phyloP scores from a whole-genome alignment of 148 eudicot species.

The Rhododendron henanense region DNA sequence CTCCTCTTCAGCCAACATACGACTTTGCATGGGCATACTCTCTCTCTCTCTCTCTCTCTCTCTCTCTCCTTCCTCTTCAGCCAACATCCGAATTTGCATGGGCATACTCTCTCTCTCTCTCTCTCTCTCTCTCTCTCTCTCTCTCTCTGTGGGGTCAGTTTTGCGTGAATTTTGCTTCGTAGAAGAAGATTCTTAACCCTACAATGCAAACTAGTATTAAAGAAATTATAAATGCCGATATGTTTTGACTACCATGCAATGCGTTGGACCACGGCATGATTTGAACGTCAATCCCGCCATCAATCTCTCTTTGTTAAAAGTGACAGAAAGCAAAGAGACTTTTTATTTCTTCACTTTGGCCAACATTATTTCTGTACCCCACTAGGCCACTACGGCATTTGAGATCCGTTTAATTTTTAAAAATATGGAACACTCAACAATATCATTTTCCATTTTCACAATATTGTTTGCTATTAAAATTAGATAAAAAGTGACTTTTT shows the following conservation, averaged over 20 bases:
- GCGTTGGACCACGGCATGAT: neutral
- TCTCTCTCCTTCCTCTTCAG: neutral
- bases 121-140: neutral
- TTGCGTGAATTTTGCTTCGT: neutral
- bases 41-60: neutral
- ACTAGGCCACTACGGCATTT: neutral
- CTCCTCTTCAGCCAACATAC: too few relatives aligned
- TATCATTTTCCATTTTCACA: too few relatives aligned
- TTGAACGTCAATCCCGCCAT: slow-evolving; percentile 58
- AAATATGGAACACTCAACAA: neutral
- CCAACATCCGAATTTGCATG: too few relatives aligned
- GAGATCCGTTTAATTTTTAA: neutral
- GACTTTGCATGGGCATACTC: neutral
- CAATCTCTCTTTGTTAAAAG: slow-evolving; percentile 11
- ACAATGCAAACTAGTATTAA: neutral
- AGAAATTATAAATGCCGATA: neutral
- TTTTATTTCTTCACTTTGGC: slow-evolving; percentile 11
- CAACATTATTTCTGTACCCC: slow-evolving; percentile 5
- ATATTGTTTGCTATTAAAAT: too few relatives aligned
- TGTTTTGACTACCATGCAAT: neutral
- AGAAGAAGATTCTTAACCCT: neutral
- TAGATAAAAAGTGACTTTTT: too few relatives aligned
- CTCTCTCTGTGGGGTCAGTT: neutral
- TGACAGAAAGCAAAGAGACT: neutral
- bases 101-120: neutral